Conservation (phyloP, 305 asterid species). For the Solanum aculeatissimum region DNA sequence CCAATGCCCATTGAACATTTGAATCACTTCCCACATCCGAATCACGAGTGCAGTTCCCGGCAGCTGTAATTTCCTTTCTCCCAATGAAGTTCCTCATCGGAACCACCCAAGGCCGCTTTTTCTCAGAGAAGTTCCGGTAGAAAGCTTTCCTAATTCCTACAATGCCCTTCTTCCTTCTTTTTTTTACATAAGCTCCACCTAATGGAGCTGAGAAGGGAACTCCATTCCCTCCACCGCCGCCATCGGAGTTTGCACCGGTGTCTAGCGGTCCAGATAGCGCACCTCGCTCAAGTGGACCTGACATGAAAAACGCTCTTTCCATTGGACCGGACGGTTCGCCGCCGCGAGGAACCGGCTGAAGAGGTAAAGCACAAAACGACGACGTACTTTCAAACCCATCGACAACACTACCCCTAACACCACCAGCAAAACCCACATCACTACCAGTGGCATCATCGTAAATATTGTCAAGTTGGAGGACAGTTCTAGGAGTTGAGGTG, state of each 20-base stretch:
- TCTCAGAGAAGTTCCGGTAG: conserved; percentile 42
- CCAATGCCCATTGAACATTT: conserved; percentile 75
- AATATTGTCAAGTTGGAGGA: conserved; percentile 42
- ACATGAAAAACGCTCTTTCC: conserved; percentile 74
- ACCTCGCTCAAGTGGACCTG: conserved; percentile 82
- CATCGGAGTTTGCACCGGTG: conserved; percentile 2
- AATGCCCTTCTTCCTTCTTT: conserved; percentile 51
- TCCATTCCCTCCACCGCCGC: conserved; percentile 13
- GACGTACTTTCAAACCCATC: conserved; percentile 67
- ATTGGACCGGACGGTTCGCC: conserved; percentile 51
- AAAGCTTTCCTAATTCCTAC: conserved; percentile 58
- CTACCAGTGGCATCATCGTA: conserved; percentile 32
- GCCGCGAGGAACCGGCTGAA: conserved; percentile 70
- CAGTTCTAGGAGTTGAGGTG: conserved; percentile 55
- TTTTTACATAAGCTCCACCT: conserved; percentile 44
- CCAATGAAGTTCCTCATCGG: conserved; percentile 58
- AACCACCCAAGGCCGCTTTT: conserved; percentile 34
- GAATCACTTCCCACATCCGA: conserved; percentile 29
- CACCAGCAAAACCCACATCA: conserved; percentile 34
- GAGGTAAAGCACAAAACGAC: conserved; percentile 59
- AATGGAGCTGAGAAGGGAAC: conserved; percentile 76
- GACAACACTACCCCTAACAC: conserved; percentile 33
- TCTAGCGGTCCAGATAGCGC: conserved; percentile 78
- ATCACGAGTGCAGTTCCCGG: conserved; percentile 19
- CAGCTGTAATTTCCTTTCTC: conserved; percentile 31